Base-by-base conservation (phyloP, 305 asterid genomes). In the Rubia peregrina region DNA sequence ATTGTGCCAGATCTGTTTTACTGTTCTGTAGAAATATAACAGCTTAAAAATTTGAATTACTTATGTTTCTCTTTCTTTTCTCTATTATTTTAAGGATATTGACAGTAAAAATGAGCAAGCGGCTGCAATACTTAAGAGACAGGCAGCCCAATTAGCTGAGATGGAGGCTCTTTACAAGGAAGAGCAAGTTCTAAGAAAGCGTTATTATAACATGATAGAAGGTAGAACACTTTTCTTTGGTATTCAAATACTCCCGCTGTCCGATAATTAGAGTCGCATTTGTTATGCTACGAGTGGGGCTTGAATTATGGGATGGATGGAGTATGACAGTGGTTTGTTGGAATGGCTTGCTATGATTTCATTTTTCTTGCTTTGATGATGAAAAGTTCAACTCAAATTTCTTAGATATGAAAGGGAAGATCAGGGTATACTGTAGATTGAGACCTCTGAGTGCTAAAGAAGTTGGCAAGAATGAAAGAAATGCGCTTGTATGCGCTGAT, bases 91-190 rank as follows among this genome's bases (percentile, higher is more conserved):
- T 74, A 74, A 94, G 99, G 98, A 94, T 68, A 89, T 94, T 69
- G 98, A 90, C 77, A 79, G 95, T 70, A 89, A 90, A 82, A 92
- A 92, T 81, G 97, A 89, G 84, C 98, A 92, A 82, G 88, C 97
- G 62, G 98, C 96, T 71, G 85, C 94, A 72, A 88, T 94, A 74
- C 85, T 94, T 80, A 91, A 88, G 82, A 89, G 88, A 96, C 99
- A 94, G 90, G 96, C 90, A 66, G 86, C 90, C 76, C 99, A 91
- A 78, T 82, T 94, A 79, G 94, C 93, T 72, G 99, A 94, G 86
- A 89, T 88, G 90, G 96, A 91, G 81, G 66, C 87, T 64, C 98
- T 91, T 75, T 94, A 94, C 78, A 92, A 86, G 80, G 99, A 94
- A 80, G 99, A 94, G 78, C 96, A 88, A 85, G 85, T 91, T 68